A percentile compares a stretch with the other conserved stretches of the same genome.
Evolutionary conservation across 1,284 basidiomycete genomes (phyloP).

Genomic region (Pterulicium gracile): DNA sequence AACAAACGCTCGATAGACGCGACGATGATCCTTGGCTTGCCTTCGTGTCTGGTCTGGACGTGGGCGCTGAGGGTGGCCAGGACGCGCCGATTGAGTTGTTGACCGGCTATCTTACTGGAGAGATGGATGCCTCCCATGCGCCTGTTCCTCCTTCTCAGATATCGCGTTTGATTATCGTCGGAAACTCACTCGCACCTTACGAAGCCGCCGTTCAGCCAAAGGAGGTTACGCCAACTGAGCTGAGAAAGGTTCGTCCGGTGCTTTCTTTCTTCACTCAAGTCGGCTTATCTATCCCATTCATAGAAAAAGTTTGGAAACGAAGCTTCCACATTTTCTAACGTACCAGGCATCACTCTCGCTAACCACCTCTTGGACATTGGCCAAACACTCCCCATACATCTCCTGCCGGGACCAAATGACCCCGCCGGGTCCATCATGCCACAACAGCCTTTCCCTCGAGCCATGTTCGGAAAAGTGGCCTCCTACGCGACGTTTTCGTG

Average conservation of each 20-base stretch:
- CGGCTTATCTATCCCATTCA: background rate
- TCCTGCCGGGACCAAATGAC: slow-evolving; percentile 81
- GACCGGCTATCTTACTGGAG: slow-evolving; percentile 81
- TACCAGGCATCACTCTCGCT: slow-evolving; percentile 67
- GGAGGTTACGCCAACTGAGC: slow-evolving; percentile 22
- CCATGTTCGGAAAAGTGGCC: slow-evolving; percentile 76
- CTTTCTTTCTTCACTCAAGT: slow-evolving; percentile 23
- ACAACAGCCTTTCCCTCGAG: slow-evolving; percentile 87
- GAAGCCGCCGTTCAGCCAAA: slow-evolving; percentile 12
- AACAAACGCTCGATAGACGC: slow-evolving; percentile 11
- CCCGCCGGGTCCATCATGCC: slow-evolving; percentile 86
- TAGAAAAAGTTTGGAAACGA: slow-evolving; percentile 24
- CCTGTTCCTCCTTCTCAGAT: slow-evolving; percentile 60
- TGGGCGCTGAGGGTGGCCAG: slow-evolving; percentile 47
- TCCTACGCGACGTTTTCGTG: slow-evolving; percentile 58
- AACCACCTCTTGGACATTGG: slow-evolving; percentile 65
- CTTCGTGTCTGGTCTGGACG: slow-evolving; percentile 72
- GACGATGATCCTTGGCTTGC: slow-evolving; percentile 66
- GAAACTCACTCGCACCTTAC: slow-evolving; percentile 64
- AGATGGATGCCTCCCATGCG: slow-evolving; percentile 62
- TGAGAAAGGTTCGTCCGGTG: slow-evolving; percentile 46
- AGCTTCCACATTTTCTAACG: slow-evolving; percentile 52
- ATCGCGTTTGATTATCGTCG: slow-evolving; percentile 76
- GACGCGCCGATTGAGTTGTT: slow-evolving; percentile 76
- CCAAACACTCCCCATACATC: slow-evolving; percentile 65